Conservation (phyloP, 2,329 filamentous ascomycete species). For the Plenodomus lindquistii region DNA sequence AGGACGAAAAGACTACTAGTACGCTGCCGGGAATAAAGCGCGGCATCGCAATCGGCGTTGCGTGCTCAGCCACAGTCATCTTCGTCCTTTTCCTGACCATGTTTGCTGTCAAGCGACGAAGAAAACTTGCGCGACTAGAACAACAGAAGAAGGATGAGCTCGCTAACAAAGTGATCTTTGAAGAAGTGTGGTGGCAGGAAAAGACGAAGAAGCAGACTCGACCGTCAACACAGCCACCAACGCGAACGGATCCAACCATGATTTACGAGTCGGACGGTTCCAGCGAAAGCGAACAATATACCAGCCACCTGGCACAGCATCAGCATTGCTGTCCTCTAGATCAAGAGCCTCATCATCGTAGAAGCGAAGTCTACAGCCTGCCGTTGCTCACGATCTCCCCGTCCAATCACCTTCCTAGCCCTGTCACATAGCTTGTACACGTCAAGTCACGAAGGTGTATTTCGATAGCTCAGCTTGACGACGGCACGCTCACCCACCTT, state of each 20-base stretch:
- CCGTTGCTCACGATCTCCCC: too few relatives aligned
- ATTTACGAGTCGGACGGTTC: neutral
- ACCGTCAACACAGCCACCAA: neutral
- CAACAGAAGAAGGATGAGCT: neutral
- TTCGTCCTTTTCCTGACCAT: constrained; percentile 26
- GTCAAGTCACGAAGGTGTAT: too few relatives aligned
- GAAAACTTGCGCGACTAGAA: neutral
- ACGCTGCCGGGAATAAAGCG: constrained; percentile 35
- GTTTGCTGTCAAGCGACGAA: constrained; percentile 26
- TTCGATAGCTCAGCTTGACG: too few relatives aligned
- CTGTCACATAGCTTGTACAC: too few relatives aligned
- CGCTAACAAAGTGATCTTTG: neutral
- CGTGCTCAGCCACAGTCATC: constrained; percentile 25
- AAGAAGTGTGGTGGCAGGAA: neutral
- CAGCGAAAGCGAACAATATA: neutral
- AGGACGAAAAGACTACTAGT: constrained; percentile 6
- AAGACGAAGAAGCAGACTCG: neutral
- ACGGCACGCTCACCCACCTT: neutral
- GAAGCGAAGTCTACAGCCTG: too few relatives aligned
- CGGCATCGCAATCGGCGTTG: constrained; percentile 34
- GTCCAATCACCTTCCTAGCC: too few relatives aligned
- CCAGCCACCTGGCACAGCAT: neutral
- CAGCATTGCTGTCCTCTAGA: neutral
- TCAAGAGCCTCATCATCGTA: neutral
- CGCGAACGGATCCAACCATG: neutral